Conservation (phyloP, 345 rosid genomes). For the Eutrema japonicum region DNA sequence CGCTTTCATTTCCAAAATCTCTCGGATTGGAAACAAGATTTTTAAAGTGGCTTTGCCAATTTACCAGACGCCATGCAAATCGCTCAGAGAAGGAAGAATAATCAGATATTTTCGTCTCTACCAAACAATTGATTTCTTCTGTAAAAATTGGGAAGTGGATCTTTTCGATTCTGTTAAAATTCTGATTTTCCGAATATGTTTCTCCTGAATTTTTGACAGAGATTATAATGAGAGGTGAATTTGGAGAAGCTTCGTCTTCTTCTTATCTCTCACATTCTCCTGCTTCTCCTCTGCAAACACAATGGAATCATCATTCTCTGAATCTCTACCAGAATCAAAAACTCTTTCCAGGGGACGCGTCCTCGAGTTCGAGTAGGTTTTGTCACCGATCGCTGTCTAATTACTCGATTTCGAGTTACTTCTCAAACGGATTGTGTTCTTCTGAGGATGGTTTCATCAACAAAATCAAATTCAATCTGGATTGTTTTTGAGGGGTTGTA, state of each 20-base stretch:
- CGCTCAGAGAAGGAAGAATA: not conserved
- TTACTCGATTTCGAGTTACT: slow-evolving; percentile 47
- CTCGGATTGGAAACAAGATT: too few relatives aligned
- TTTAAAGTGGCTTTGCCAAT: too few relatives aligned
- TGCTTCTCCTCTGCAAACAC: slow-evolving; percentile 25
- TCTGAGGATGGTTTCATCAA: slow-evolving; percentile 46
- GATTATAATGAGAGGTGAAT: slow-evolving; percentile 28
- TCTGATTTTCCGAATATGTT: not conserved
- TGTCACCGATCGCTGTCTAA: slow-evolving; percentile 42
- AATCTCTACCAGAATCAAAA: not conserved
- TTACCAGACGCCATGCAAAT: not conserved
- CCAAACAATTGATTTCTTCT: not conserved
- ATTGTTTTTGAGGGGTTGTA: too few relatives aligned
- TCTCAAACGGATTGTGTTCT: slow-evolving; percentile 46
- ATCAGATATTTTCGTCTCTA: too few relatives aligned
- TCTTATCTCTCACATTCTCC: slow-evolving; percentile 36
- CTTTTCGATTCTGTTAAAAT: not conserved
- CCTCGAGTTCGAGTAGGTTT: slow-evolving; percentile 38
- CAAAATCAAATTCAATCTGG: too few relatives aligned
- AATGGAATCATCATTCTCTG: slow-evolving; percentile 6
- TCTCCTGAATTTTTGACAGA: not conserved
- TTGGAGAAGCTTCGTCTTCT: slow-evolving; percentile 4
- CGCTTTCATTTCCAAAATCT: too few relatives aligned
- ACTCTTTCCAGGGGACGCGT: slow-evolving; percentile 15
- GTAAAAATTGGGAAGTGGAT: not conserved